A percentile compares a stretch with the other conserved stretches of the same genome.
These are phyloP conservation scores for Grosmannia huntii DNA, from an alignment of 2,329 filamentous ascomycete genomes.

Conservation along the genomic window DNA sequence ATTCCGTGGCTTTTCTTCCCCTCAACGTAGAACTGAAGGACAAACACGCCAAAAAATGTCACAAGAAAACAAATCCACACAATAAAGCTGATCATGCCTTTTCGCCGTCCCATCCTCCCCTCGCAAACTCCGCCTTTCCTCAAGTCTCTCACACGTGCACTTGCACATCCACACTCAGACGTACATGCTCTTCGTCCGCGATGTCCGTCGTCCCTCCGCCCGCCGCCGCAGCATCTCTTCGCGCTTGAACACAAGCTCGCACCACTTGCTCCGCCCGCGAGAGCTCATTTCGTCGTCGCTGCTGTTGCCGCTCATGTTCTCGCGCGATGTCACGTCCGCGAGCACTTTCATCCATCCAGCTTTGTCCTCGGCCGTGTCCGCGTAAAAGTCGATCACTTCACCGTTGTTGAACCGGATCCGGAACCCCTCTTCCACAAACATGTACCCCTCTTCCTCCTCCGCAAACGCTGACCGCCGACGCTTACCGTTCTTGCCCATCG, in stretches of 20 bases:
- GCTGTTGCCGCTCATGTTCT: slow-evolving; percentile 27
- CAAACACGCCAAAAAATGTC: background rate
- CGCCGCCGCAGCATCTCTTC: slow-evolving; percentile 46
- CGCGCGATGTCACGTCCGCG: slow-evolving; percentile 52
- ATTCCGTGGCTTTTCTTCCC: slow-evolving; percentile 4
- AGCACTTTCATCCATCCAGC: slow-evolving; percentile 91
- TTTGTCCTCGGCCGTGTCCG: slow-evolving; percentile 76
- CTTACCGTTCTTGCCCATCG: slow-evolving; percentile 59
- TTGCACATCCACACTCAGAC: slow-evolving; percentile 20
- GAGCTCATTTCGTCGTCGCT: slow-evolving; percentile 29
- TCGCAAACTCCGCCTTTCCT: background rate
- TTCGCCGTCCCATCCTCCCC: background rate
- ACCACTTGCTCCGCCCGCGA: slow-evolving; percentile 47
- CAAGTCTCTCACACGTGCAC: background rate
- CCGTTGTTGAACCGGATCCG: slow-evolving; percentile 97
- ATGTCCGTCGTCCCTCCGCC: slow-evolving; percentile 38
- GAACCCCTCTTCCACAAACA: slow-evolving; percentile 99
- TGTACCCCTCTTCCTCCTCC: slow-evolving; percentile 97
- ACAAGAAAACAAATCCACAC: slow-evolving; percentile 7
- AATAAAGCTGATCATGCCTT: slow-evolving; percentile 1
- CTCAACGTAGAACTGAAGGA: slow-evolving; percentile 3
- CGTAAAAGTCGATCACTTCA: slow-evolving; percentile 97
- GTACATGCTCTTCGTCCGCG: slow-evolving; percentile 46
- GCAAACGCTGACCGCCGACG: slow-evolving; percentile 91
- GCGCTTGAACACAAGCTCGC: slow-evolving; percentile 51